phyloP scores from a whole-genome alignment of 768 basidiomycete genomes.

The Leccinellum albellum region DNA sequence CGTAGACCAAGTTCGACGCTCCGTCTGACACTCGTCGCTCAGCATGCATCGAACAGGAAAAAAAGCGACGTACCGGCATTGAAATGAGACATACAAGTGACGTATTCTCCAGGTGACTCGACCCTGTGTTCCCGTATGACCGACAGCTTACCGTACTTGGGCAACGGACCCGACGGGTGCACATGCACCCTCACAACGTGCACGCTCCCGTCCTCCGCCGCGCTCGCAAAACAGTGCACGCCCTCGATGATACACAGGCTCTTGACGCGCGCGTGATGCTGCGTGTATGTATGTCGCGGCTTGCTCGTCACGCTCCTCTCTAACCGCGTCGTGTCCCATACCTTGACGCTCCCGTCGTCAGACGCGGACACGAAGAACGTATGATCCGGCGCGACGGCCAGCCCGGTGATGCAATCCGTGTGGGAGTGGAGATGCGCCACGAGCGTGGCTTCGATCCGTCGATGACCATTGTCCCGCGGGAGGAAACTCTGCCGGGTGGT shows the following conservation, averaged over 20 bases:
- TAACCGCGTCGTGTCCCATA: slow-evolving; percentile 90
- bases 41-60: not conserved
- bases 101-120: slow-evolving; percentile 71
- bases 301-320: slow-evolving; percentile 93
- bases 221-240: slow-evolving; percentile 84
- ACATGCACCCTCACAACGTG: slow-evolving; percentile 83
- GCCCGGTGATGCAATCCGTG: slow-evolving; percentile 68
- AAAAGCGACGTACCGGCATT: slow-evolving; percentile 53
- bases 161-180: slow-evolving; percentile 59
- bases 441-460: slow-evolving; percentile 72
- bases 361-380: slow-evolving; percentile 92
- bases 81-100: slow-evolving; percentile 80
- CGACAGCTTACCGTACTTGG: slow-evolving; percentile 80
- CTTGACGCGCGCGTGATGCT: slow-evolving; percentile 66
- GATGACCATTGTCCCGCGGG: slow-evolving; percentile 55
- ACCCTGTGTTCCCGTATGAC: slow-evolving; percentile 78
- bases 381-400: slow-evolving; percentile 91
- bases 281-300: slow-evolving; percentile 65
- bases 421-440: slow-evolving; percentile 85
- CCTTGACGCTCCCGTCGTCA: slow-evolving; percentile 89
- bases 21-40: slow-evolving; percentile 43
- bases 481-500: slow-evolving; percentile 65
- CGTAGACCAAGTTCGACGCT: slow-evolving; percentile 79
- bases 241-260: slow-evolving; percentile 80
- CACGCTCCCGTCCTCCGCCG: slow-evolving; percentile 79